Percentiles rank a stretch among this genome's conserved stretches.
Conservation (phyloP, 1,139 yeast genomes). For the Saccharomycopsis hybrid region DNA sequence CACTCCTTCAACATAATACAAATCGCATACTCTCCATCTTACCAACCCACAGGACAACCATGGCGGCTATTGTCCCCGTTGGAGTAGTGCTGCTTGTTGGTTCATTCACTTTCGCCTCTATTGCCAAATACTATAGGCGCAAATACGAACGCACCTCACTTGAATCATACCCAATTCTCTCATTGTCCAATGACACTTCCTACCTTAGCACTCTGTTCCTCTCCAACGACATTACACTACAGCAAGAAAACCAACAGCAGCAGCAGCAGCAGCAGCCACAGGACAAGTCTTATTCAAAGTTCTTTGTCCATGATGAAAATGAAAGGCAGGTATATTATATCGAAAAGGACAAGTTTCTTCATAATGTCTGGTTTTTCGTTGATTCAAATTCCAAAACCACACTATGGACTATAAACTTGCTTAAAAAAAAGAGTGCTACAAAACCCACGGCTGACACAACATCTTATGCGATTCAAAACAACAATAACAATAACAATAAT, state of each 20-base stretch:
- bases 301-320: neutral
- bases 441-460: neutral
- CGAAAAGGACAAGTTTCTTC: neutral
- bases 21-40: no score
- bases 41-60: no score
- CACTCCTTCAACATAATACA: no score
- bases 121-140: conserved; percentile 13
- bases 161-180: conserved; percentile 14
- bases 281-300: neutral
- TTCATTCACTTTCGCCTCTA: conserved; percentile 14
- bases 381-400: neutral
- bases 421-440: neutral
- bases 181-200: conserved; percentile 1
- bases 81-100: conserved; percentile 11
- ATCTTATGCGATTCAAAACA: neutral
- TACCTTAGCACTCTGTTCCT: conserved; percentile 4
- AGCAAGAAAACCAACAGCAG: no score
- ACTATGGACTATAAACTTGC: conserved; percentile 1
- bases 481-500: neutral
- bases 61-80: neutral
- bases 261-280: no score
- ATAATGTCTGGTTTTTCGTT: conserved; percentile 6
- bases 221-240: neutral
- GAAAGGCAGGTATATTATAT: neutral
- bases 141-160: conserved; percentile 8